Percentiles rank a stretch among this genome's conserved stretches.
These are phyloP conservation scores for Phaeosphaeriaceae sp. DNA, from an alignment of 2,329 filamentous ascomycete genomes.

Conservation along the genomic window DNA sequence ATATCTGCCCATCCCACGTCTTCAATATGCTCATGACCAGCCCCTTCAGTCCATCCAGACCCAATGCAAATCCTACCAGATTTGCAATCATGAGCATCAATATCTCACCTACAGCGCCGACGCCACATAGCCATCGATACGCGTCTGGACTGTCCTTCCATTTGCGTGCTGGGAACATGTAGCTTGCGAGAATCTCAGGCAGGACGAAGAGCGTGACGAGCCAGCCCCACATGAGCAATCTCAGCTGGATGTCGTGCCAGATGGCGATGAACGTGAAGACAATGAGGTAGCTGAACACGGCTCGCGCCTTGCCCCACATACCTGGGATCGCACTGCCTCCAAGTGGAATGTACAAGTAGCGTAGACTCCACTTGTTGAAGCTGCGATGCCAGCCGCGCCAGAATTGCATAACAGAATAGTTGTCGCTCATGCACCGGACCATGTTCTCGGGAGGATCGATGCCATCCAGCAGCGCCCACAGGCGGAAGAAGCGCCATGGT, in stretches of 20 bases:
- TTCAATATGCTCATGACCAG: slow-evolving; percentile 78
- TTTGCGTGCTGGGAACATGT: slow-evolving; percentile 74
- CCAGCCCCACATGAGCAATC: slow-evolving; percentile 95
- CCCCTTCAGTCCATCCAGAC: slow-evolving; percentile 82
- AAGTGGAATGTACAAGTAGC: slow-evolving; percentile 92
- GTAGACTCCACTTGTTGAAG: slow-evolving; percentile 92
- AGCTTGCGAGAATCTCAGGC: slow-evolving; percentile 77
- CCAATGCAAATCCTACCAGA: slow-evolving; percentile 91
- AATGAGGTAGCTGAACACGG: slow-evolving; percentile 76
- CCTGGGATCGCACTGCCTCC: slow-evolving; percentile 66
- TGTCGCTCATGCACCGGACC: slow-evolving; percentile 94
- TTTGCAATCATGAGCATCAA: slow-evolving; percentile 97
- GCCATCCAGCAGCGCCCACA: slow-evolving; percentile 91
- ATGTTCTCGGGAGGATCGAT: slow-evolving; percentile 98
- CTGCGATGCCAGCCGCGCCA: slow-evolving; percentile 97
- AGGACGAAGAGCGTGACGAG: slow-evolving; percentile 92
- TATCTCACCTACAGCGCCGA: slow-evolving; percentile 82
- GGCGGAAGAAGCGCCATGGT: slow-evolving; percentile 96
- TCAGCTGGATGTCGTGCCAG: slow-evolving; percentile 96
- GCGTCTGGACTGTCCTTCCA: slow-evolving; percentile 74
- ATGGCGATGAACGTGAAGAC: slow-evolving; percentile 97
- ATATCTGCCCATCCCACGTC: slow-evolving; percentile 76
- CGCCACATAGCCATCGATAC: slow-evolving; percentile 81
- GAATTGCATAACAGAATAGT: slow-evolving; percentile 88
- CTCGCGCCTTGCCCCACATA: slow-evolving; percentile 57